Percentiles rank a stretch among this genome's conserved stretches.
phyloP scores from a whole-genome alignment of 129 eudicot genomes.

The Escallonia rubra region DNA sequence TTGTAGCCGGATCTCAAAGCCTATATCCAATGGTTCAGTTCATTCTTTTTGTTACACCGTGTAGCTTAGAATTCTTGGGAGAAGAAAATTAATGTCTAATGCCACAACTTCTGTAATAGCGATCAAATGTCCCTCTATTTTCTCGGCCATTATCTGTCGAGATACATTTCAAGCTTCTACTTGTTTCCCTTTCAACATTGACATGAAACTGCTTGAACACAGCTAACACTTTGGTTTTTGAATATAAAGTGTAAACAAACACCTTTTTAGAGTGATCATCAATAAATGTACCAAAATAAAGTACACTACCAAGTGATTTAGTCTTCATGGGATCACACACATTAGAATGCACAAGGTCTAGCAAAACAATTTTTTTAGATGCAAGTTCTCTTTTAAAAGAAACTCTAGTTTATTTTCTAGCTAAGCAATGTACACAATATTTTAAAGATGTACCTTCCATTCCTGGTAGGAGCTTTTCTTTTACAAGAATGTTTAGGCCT shows the following conservation, averaged over 20 bases:
- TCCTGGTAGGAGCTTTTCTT: not conserved
- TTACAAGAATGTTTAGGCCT: not conserved
- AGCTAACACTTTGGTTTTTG: constrained; percentile 15
- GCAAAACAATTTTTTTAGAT: not conserved
- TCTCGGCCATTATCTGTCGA: constrained; percentile 4
- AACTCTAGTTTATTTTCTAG: not conserved
- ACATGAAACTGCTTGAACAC: constrained; percentile 15
- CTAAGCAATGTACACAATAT: not conserved
- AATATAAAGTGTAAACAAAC: constrained; percentile 13
- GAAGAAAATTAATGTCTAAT: not conserved
- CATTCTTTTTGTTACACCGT: constrained; percentile 12
- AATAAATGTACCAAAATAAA: constrained; percentile 21
- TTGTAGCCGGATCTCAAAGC: not conserved
- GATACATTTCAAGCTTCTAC: constrained; percentile 5
- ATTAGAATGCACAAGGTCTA: constrained; percentile 1
- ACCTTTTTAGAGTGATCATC: constrained; percentile 23
- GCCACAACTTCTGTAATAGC: not conserved
- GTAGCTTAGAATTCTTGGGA: constrained; percentile 1
- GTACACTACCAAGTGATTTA: not conserved
- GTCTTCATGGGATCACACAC: not conserved
- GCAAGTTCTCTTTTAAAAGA: not conserved
- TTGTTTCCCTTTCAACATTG: constrained; percentile 9
- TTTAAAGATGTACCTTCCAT: too few relatives aligned
- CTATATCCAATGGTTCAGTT: constrained; percentile 6
- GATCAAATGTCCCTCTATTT: constrained; percentile 4